Evolutionary conservation across 371 early-diverging fungal species (phyloP), one percentile per base, ranked within the genome.

Genomic region (Mucor mucedo): DNA sequence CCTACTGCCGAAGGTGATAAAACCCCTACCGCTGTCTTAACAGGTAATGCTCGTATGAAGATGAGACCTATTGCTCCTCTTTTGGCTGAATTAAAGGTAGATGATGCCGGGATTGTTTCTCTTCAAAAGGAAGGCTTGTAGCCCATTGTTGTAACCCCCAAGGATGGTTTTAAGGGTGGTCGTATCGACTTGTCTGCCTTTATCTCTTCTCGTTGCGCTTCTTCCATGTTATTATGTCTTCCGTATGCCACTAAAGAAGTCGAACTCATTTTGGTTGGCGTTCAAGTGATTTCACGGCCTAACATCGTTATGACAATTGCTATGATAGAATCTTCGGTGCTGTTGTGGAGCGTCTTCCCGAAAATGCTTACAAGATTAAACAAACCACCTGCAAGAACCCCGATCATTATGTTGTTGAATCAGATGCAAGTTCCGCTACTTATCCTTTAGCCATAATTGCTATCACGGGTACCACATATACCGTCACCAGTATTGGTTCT

Each of bases 271-370:
- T 79, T 98, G 52, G 86, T 88, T 1, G 98, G 97, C 57, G 97
- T 92, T 47, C 89, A 94, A 60, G 97, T 97, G n/a, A 93, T 98
- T 55, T 95, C 96, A 39, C 95, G 95, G 72, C 95, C 93, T 11
- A 97, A 98, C 76, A 98, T 98, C 69, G 98, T 97, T 74, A 97
- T 98, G 98, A 98, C 98, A 2, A 90, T 95, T 50, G 87, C 94
- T 52, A 96, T 98, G 98, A 98, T 98, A 97, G 84, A 84, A 63
- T 88, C 91, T 98, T 98, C 73, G 98, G 98, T 47, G 84, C 94
- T 57, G 56, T 82, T 1, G 95, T 96, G 38, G 84, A 89, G 63
- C 86, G 91, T 28, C 74, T 91, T 13, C 77, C 90, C 33, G 85
- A 87, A 62, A 95, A 93, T 76, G 87, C 84, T 21, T 98, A 97